Base-by-base conservation (phyloP, 768 basidiomycete genomes). In the Tephrocybe sp. region DNA sequence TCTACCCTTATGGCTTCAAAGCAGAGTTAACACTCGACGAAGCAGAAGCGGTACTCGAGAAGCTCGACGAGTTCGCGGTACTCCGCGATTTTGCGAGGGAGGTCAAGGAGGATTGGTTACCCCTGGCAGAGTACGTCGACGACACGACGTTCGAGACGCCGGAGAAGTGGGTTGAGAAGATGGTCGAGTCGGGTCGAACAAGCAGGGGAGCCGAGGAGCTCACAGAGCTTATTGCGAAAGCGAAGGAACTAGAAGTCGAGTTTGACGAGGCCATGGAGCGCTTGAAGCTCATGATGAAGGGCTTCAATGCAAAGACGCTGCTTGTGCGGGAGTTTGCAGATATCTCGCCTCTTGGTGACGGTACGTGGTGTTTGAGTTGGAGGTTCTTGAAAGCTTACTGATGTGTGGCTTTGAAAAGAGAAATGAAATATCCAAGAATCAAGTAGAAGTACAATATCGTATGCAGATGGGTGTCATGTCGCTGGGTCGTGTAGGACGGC, bases 401-500 rank as follows among this genome's bases (percentile, higher is more conserved):
- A 30, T 12, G 28, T 12, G 7, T 30, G 7, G 28, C 12, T 30
- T 12, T 30, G 28, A 30, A 30, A 6, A 30, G 12, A 30, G 7
- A 26, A 33, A 33, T 20, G 10, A 25, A 34, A 34, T 51, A 51
- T 55, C 49, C 52, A 51, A 54, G 36, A 47, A 40, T 50, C 33
- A 36, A 45, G 36, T 57, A 52, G 34, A 49, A 39, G 32, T 52
- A 55, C 38, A 49, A 37, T 42, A 34, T 14, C 39, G 36, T 23
- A 14, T 21, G 36, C n/a, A n/a, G n/a, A 33, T 39, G 38, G 18
- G 5, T 15, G 36, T 55, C 48, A 81, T 51, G 75, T 73, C 21
- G 81, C 74, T 3, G 89, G 88, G 65, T 90, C 89, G 55, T 91
- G 88, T 30, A 92, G 70, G n/a, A 92, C 87, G 2, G 90, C 91